A percentile compares a stretch with the other conserved stretches of the same genome.
These are phyloP conservation scores for Brassica balearica DNA, from an alignment of 441 rosid species.

Conservation along the genomic window DNA sequence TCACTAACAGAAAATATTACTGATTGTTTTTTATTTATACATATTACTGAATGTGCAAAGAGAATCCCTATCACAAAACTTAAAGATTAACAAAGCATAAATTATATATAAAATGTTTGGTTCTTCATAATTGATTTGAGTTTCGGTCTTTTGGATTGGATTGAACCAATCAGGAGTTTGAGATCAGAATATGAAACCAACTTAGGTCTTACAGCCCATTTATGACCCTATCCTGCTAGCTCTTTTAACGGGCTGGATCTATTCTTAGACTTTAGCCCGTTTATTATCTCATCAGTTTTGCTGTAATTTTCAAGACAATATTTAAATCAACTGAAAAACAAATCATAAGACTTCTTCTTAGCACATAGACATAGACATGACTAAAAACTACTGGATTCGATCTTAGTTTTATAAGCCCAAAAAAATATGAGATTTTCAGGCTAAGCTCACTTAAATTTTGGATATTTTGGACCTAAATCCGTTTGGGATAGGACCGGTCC, in stretches of 20 bases:
- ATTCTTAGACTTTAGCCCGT: slow-evolving; percentile 4
- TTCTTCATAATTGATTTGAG: neutral
- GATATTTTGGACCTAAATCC: too few relatives aligned
- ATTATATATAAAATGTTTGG: neutral
- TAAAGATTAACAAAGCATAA: neutral
- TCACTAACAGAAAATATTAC: too few relatives aligned
- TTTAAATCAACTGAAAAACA: neutral
- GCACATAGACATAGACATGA: too few relatives aligned
- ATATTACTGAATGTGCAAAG: neutral
- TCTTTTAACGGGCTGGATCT: neutral
- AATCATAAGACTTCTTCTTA: neutral
- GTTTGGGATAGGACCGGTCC: too few relatives aligned
- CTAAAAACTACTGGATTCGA: too few relatives aligned
- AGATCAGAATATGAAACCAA: slow-evolving; percentile 13
- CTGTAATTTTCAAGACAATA: neutral
- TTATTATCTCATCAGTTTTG: neutral
- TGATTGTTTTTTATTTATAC: neutral
- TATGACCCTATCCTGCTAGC: neutral
- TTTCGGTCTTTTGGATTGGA: neutral
- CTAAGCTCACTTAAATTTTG: too few relatives aligned
- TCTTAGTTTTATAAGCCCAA: too few relatives aligned
- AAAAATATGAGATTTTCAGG: too few relatives aligned
- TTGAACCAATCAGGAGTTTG: neutral
- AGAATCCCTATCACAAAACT: neutral
- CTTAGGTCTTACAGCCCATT: slow-evolving; percentile 15